A percentile compares a stretch with the other conserved stretches of the same genome.
These are phyloP conservation scores for Diaporthe capsici DNA, from an alignment of 2,329 filamentous ascomycete genomes.

Conservation along the genomic window DNA sequence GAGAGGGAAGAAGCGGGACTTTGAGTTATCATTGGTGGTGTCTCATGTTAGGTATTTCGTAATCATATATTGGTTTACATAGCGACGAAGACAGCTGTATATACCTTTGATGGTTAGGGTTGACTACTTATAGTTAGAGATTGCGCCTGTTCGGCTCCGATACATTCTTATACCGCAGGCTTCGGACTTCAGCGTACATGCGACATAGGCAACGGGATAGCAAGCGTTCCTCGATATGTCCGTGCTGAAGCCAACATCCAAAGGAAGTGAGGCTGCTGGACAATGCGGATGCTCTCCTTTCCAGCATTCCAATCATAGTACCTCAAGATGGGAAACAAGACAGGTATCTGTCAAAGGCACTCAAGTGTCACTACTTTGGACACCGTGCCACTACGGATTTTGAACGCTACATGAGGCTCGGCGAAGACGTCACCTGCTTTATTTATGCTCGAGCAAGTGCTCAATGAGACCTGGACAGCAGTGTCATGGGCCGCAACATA, in stretches of 20 bases:
- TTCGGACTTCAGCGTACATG: neutral
- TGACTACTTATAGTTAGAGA: no score
- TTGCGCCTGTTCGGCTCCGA: neutral
- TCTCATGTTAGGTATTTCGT: no score
- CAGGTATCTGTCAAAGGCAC: neutral
- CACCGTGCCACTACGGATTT: neutral
- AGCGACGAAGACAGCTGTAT: no score
- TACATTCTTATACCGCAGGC: neutral
- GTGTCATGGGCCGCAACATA: neutral
- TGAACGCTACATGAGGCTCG: neutral
- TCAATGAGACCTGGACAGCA: neutral
- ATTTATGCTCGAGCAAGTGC: neutral
- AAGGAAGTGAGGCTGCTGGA: neutral
- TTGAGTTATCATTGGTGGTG: neutral
- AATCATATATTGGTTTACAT: neutral
- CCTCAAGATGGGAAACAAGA: neutral
- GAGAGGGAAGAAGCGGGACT: conserved; percentile 23
- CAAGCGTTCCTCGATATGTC: neutral
- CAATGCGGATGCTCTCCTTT: neutral
- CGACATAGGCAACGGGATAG: neutral
- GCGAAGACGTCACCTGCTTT: neutral
- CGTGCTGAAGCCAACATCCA: neutral
- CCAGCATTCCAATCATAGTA: neutral
- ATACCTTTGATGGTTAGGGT: neutral
- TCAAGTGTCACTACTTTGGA: neutral